Evolutionary conservation across 2,329 filamentous ascomycete species (phyloP).

Genomic region (Chalaropsis thielavioides): DNA sequence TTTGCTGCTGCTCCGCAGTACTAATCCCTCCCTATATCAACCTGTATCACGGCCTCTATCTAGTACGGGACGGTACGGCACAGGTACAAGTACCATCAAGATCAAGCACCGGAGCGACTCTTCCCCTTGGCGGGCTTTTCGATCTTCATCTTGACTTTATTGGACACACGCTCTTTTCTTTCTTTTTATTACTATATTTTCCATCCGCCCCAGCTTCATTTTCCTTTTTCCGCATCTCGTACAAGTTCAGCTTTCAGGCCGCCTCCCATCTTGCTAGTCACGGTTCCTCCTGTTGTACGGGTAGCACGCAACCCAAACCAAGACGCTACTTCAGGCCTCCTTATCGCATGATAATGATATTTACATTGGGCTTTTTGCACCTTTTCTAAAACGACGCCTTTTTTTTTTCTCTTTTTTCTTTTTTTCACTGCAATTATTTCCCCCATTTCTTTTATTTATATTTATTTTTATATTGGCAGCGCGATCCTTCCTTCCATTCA

Average conservation of each 20-base stretch:
- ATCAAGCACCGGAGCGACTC: neutral
- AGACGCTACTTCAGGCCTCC: slow-evolving; percentile 2
- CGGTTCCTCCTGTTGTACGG: neutral
- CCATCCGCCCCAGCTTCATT: neutral
- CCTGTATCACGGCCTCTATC: neutral
- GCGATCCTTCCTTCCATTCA: neutral
- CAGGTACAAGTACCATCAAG: neutral
- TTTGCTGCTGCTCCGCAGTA: neutral
- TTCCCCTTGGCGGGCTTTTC: neutral
- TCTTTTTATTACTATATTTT: neutral
- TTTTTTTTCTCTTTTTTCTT: neutral
- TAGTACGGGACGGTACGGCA: too few relatives aligned
- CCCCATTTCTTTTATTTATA: neutral
- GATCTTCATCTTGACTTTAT: neutral
- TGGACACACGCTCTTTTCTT: neutral
- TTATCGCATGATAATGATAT: slow-evolving; percentile 7
- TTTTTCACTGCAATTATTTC: neutral
- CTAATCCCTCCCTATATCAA: neutral
- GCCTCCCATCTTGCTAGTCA: neutral
- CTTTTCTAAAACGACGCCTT: neutral
- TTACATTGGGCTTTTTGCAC: neutral
- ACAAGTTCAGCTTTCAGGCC: slow-evolving; percentile 1
- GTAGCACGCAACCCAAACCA: neutral
- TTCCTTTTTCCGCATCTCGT: neutral
- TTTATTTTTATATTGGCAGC: neutral